These are phyloP conservation scores for Coprinopsis marcescibilis DNA, from an alignment of 768 basidiomycete genomes.

Conservation along the genomic window DNA sequence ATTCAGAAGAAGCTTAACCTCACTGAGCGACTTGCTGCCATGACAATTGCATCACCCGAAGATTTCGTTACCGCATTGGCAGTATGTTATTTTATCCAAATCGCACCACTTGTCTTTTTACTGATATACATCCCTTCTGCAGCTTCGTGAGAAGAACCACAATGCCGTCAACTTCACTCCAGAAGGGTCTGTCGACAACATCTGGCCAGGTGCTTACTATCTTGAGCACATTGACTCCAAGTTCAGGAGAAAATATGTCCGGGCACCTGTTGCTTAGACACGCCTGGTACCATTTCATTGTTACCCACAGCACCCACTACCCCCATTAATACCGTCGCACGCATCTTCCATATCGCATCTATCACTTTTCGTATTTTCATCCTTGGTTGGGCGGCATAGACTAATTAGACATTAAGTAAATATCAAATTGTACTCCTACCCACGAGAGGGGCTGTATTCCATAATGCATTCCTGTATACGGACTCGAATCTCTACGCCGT, in stretches of 20 bases:
- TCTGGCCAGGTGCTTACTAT: slow-evolving; percentile 94
- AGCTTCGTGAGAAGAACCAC: slow-evolving; percentile 98
- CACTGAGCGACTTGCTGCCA: slow-evolving; percentile 64
- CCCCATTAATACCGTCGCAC: background rate
- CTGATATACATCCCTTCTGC: background rate
- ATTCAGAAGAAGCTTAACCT: slow-evolving; percentile 83
- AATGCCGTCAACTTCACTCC: slow-evolving; percentile 83
- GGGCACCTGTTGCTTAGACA: slow-evolving; percentile 31
- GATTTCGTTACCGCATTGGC: slow-evolving; percentile 83
- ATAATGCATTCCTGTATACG: too few species aligned
- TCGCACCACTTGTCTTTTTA: slow-evolving; percentile 9
- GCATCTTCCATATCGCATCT: background rate
- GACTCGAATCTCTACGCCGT: too few species aligned
- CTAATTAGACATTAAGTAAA: slow-evolving; percentile 2
- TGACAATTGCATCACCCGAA: slow-evolving; percentile 89
- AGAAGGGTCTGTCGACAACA: slow-evolving; percentile 80
- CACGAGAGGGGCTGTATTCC: too few species aligned
- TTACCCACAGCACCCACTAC: background rate
- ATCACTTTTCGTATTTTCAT: slow-evolving; percentile 1
- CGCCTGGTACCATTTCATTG: slow-evolving; percentile 19
- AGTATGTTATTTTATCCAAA: slow-evolving; percentile 34
- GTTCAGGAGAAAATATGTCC: slow-evolving; percentile 84
- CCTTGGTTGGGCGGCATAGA: slow-evolving; percentile 8
- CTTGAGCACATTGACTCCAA: slow-evolving; percentile 85
- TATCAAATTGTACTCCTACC: too few species aligned